phyloP scores from a whole-genome alignment of 148 eudicot species.

The Simmondsia chinensis region DNA sequence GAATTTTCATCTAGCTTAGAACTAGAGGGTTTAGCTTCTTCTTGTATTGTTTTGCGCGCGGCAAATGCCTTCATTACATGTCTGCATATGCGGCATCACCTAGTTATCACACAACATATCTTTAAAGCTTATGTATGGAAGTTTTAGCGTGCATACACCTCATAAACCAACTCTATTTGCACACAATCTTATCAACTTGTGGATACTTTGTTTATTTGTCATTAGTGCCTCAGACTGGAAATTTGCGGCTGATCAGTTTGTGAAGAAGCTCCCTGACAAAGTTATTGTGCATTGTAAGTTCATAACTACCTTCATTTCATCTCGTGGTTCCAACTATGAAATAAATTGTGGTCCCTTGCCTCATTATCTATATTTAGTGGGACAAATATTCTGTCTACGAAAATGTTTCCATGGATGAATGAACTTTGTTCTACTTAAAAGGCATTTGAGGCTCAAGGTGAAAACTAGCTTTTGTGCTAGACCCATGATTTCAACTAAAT shows the following conservation, averaged over 20 bases:
- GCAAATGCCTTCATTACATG: no score
- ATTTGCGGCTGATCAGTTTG: slow-evolving; percentile 81
- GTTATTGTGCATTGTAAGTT: slow-evolving; percentile 76
- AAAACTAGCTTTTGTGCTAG: no score
- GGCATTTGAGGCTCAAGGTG: background rate
- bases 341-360: background rate
- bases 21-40: no score
- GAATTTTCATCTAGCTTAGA: no score
- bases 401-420: no score
- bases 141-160: background rate
- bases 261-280: slow-evolving; percentile 63
- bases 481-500: background rate
- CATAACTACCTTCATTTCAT: background rate
- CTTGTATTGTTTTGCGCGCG: no score
- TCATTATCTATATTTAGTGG: background rate
- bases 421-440: no score
- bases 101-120: background rate
- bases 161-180: background rate
- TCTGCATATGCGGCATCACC: no score
- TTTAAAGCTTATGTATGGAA: background rate
- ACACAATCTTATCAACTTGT: background rate
- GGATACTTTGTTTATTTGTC: slow-evolving; percentile 4
- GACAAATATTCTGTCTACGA: no score
- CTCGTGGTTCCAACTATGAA: background rate
- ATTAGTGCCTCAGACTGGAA: slow-evolving; percentile 77